A percentile compares a stretch with the other conserved stretches of the same genome.
Evolutionary conservation across 495 filamentous ascomycete species (phyloP).

Genomic region (Platismatia glauca): DNA sequence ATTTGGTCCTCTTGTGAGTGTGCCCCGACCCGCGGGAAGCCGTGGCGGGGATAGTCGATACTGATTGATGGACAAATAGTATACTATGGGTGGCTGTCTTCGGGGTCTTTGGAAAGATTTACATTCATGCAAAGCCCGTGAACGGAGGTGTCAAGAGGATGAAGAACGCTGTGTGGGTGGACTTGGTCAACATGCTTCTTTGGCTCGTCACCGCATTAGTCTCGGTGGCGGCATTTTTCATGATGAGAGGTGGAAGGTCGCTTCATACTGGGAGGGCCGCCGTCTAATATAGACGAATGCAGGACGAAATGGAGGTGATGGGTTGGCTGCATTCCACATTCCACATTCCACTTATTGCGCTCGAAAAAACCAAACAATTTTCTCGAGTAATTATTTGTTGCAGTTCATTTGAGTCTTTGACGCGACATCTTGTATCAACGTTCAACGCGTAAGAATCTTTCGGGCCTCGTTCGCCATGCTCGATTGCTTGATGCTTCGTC

Average conservation of each 20-base stretch:
- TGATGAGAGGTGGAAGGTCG: slow-evolving; percentile 18
- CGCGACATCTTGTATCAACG: background rate
- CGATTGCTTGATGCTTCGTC: background rate
- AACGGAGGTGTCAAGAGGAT: slow-evolving; percentile 56
- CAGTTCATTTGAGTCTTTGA: background rate
- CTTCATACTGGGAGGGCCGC: slow-evolving; percentile 23
- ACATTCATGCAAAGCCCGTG: slow-evolving; percentile 57
- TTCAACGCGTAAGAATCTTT: background rate
- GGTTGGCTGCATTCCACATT: background rate
- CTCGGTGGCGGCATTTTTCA: slow-evolving; percentile 32
- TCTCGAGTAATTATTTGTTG: too few species aligned
- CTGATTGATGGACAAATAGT: slow-evolving; percentile 15
- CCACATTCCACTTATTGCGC: background rate
- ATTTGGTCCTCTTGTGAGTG: slow-evolving; percentile 50
- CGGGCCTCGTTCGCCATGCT: background rate
- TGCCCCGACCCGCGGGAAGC: background rate
- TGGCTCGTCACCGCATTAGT: slow-evolving; percentile 54
- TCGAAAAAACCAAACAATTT: too few species aligned
- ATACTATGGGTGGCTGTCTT: slow-evolving; percentile 74
- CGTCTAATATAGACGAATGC: slow-evolving; percentile 15
- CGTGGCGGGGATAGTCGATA: slow-evolving; percentile 2
- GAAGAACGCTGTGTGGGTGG: slow-evolving; percentile 82
- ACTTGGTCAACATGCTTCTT: slow-evolving; percentile 60
- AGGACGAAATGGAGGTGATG: background rate
- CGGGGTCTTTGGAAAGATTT: slow-evolving; percentile 72